Percentiles rank a stretch among this genome's conserved stretches.
phyloP scores from a whole-genome alignment of 2,329 filamentous ascomycete genomes.

The Colletotrichum incanum region DNA sequence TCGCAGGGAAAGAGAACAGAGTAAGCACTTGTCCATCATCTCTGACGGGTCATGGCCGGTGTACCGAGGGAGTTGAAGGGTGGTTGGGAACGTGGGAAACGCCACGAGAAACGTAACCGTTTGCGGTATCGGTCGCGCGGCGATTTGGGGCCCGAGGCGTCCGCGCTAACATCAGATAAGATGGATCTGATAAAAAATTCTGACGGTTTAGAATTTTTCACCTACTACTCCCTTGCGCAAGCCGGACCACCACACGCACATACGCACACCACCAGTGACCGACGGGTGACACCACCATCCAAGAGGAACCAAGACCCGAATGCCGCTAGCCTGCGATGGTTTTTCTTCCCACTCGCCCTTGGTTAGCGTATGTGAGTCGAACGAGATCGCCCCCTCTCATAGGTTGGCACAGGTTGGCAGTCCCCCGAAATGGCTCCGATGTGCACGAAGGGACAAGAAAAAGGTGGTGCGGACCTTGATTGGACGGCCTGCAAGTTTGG shows the following conservation, averaged over 20 bases:
- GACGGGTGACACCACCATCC: slow-evolving; percentile 5
- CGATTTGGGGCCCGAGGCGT: slow-evolving; percentile 14
- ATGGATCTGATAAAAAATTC: slow-evolving; percentile 43
- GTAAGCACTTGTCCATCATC: neutral
- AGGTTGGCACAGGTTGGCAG: neutral
- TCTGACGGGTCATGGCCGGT: slow-evolving; percentile 11
- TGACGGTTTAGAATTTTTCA: neutral
- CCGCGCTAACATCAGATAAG: slow-evolving; percentile 39
- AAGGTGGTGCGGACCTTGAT: slow-evolving; percentile 20
- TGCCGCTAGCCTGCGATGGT: slow-evolving; percentile 20
- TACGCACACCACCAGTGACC: slow-evolving; percentile 1
- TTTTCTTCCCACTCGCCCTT: slow-evolving; percentile 8
- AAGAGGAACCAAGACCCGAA: neutral
- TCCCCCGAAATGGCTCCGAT: slow-evolving; percentile 37
- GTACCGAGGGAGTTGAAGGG: neutral
- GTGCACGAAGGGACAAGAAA: neutral
- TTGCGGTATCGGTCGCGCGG: slow-evolving; percentile 33
- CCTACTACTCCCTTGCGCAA: neutral
- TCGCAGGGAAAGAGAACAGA: neutral
- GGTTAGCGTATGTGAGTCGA: neutral
- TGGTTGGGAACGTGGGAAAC: slow-evolving; percentile 19
- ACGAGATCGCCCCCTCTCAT: neutral
- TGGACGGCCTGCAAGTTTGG: slow-evolving; percentile 5
- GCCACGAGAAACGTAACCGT: slow-evolving; percentile 24
- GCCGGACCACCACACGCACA: slow-evolving; percentile 7